Evolutionary conservation across 2,329 filamentous ascomycete genomes (phyloP).

Genomic region (Sodiomyces alkalinus): DNA sequence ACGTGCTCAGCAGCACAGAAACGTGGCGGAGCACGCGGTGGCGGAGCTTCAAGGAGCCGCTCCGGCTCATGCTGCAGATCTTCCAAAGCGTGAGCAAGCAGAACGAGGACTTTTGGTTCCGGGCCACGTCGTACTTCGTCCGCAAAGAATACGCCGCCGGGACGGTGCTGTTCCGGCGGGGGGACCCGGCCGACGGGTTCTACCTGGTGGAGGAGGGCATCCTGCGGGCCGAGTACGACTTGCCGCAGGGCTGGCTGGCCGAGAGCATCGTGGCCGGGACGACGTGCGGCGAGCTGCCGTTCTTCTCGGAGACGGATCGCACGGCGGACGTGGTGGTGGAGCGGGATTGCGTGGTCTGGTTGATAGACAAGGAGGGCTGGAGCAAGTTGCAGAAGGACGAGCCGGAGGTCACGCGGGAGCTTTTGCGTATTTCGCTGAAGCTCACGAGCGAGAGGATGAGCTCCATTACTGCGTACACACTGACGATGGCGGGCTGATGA

Average conservation of each 20-base stretch:
- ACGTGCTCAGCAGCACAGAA: conserved; percentile 55
- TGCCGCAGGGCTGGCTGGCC: conserved; percentile 76
- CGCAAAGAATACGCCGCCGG: conserved; percentile 53
- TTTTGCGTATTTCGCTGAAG: conserved; percentile 80
- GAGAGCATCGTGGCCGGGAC: conserved; percentile 91
- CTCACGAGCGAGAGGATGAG: conserved; percentile 86
- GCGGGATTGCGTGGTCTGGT: conserved; percentile 68
- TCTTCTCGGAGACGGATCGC: conserved; percentile 79
- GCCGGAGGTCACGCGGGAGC: conserved; percentile 64
- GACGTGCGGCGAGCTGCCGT: conserved; percentile 89
- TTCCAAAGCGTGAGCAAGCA: conserved; percentile 76
- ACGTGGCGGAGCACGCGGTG: conserved; percentile 49
- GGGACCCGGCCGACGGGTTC: conserved; percentile 67
- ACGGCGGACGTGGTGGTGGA: conserved; percentile 81
- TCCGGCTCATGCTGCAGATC: conserved; percentile 86
- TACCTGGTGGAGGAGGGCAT: conserved; percentile 86
- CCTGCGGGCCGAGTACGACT: conserved; percentile 74
- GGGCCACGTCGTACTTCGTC: conserved; percentile 58
- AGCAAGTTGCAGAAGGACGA: conserved; percentile 54
- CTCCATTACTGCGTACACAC: conserved; percentile 42
- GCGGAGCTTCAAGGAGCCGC: conserved; percentile 76
- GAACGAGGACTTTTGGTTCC: conserved; percentile 94
- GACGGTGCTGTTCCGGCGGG: conserved; percentile 61
- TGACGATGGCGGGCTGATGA: conserved; percentile 34
- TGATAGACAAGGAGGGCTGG: conserved; percentile 61